These are phyloP conservation scores for Tillandsia leiboldiana DNA, from an alignment of 176 grass and related monocot genomes.

Conservation along the genomic window DNA sequence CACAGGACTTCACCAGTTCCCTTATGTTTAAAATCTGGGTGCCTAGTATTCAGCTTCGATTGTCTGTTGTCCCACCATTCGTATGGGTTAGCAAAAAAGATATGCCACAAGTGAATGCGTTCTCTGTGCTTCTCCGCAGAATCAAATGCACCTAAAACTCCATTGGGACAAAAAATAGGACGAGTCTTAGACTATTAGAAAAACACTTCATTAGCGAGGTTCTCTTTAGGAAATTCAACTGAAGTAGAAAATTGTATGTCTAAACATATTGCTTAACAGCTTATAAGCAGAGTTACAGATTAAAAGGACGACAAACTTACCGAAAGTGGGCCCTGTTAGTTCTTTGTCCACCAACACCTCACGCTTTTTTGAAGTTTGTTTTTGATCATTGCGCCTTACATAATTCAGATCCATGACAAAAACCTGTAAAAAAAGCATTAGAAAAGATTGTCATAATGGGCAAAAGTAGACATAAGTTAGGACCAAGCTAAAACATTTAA, in stretches of 20 bases:
- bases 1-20: constrained; percentile 38
- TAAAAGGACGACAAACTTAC: constrained; percentile 17
- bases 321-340: not conserved
- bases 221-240: too few species aligned
- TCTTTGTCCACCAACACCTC: not conserved
- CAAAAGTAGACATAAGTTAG: not conserved
- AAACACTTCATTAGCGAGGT: not conserved
- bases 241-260: not conserved
- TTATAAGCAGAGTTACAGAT: not conserved
- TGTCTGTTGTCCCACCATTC: constrained; percentile 66
- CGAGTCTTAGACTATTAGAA: not conserved
- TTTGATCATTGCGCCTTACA: constrained; percentile 21
- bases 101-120: constrained; percentile 43
- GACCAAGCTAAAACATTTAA: not conserved
- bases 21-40: constrained; percentile 47
- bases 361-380: constrained; percentile 3
- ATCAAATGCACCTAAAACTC: constrained; percentile 11
- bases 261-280: not conserved
- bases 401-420: constrained; percentile 37
- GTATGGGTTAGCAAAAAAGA: constrained; percentile 66
- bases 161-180: not conserved
- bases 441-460: not conserved
- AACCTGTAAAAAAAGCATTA: constrained; percentile 21
- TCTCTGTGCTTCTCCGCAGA: constrained; percentile 10
- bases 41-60: not conserved